phyloP scores from a whole-genome alignment of 257 asterid species.

The Sherardia arvensis region DNA sequence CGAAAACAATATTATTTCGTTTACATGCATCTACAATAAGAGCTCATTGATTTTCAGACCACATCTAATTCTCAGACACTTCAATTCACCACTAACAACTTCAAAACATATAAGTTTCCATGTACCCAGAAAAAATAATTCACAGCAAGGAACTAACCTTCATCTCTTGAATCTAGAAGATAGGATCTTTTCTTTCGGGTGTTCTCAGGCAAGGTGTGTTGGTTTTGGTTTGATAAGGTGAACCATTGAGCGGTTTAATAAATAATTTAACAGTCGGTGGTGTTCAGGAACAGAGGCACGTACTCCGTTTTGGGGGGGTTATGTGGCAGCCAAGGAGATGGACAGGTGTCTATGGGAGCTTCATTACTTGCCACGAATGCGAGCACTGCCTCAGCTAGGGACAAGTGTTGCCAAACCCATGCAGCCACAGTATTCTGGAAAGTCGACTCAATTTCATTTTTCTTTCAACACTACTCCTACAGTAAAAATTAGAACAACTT shows the following conservation, averaged over 20 bases:
- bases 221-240: neutral
- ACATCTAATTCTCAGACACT: too few relatives aligned
- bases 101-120: neutral
- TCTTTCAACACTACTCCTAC: too few relatives aligned
- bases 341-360: constrained; percentile 1
- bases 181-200: neutral
- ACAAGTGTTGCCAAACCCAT: constrained; percentile 8
- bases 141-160: constrained; percentile 4
- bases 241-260: neutral
- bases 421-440: neutral
- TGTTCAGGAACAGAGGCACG: constrained; percentile 11
- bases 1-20: too few relatives aligned
- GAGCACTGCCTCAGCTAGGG: neutral
- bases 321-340: neutral
- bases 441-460: too few relatives aligned
- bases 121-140: neutral
- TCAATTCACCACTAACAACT: neutral
- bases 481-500: too few relatives aligned
- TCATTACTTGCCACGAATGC: constrained; percentile 13
- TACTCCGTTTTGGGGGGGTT: neutral
- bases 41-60: too few relatives aligned
- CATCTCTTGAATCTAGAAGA: constrained; percentile 5
- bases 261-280: neutral
- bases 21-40: too few relatives aligned
- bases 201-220: neutral